Conservation (phyloP, 2,329 filamentous ascomycete species). For the Beauveria rudraprayagi region DNA sequence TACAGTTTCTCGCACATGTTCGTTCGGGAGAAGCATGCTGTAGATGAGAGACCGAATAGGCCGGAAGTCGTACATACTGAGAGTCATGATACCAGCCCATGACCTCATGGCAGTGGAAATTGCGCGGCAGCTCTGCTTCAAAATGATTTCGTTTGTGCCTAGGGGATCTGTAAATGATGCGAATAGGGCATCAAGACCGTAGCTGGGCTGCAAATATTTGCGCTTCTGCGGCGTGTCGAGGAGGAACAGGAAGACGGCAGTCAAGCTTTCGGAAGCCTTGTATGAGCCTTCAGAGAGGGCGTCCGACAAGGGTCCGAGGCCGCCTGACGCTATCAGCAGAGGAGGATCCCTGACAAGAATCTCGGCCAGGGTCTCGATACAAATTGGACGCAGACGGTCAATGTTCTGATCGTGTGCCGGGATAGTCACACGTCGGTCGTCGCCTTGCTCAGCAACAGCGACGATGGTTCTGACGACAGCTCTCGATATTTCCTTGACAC, state of each 20-base stretch:
- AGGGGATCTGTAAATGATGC: conserved; percentile 85
- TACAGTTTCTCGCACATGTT: conserved; percentile 61
- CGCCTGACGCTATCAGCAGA: conserved; percentile 74
- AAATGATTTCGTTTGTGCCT: conserved; percentile 46
- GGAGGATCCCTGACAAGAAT: conserved; percentile 80
- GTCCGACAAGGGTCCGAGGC: conserved; percentile 81
- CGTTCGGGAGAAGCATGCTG: conserved; percentile 52
- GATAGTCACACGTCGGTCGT: conserved; percentile 80
- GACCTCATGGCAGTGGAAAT: conserved; percentile 85
- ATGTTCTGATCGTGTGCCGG: conserved; percentile 58
- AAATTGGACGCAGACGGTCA: conserved; percentile 82
- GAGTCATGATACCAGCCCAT: conserved; percentile 83
- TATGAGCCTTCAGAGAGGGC: conserved; percentile 86
- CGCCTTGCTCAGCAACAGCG: conserved; percentile 78
- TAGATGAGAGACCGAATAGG: conserved; percentile 70
- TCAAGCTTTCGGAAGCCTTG: conserved; percentile 83
- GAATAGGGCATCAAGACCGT: conserved; percentile 83
- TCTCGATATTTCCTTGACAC: conserved; percentile 77
- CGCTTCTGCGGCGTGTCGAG: conserved; percentile 76
- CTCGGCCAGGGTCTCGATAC: conserved; percentile 85
- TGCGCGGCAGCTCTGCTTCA: conserved; percentile 87
- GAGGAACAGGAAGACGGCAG: conserved; percentile 80
- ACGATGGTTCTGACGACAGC: conserved; percentile 84
- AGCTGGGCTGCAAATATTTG: conserved; percentile 76
- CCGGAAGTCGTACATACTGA: conserved; percentile 82